These are phyloP conservation scores for Trichoderma reesei DNA, from an alignment of 495 filamentous ascomycete species.

Conservation along the genomic window DNA sequence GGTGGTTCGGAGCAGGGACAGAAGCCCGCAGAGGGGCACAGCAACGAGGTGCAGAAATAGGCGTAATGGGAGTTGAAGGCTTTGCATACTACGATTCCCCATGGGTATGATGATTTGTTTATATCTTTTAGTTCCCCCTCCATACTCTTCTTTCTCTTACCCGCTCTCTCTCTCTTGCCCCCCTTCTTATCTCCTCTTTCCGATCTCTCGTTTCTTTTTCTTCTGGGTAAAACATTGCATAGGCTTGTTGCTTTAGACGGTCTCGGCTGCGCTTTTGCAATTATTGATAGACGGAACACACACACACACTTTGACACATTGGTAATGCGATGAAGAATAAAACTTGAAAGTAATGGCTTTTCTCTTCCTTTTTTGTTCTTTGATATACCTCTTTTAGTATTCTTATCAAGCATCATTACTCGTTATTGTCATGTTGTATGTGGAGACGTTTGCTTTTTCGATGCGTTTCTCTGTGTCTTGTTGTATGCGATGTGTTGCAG, in stretches of 20 bases:
- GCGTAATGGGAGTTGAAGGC: constrained; percentile 6
- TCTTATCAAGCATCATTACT: too few species aligned
- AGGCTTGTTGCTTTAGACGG: not conserved
- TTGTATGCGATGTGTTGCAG: too few species aligned
- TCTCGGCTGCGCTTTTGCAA: not conserved
- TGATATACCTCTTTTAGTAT: not conserved
- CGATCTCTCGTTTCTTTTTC: constrained; percentile 4
- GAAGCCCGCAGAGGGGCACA: not conserved
- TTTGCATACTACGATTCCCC: constrained; percentile 7
- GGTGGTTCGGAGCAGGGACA: not conserved
- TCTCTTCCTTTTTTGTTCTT: not conserved
- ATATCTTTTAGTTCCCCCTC: not conserved
- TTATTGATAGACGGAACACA: constrained; percentile 1
- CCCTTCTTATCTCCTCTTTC: not conserved
- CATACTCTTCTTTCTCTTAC: not conserved
- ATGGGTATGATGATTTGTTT: not conserved
- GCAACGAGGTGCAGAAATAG: not conserved
- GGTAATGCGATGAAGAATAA: not conserved
- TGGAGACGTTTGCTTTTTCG: too few species aligned
- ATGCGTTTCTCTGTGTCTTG: too few species aligned
- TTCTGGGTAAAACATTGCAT: constrained; percentile 2
- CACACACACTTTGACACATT: not conserved
- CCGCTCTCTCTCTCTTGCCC: constrained; percentile 4
- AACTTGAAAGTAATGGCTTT: not conserved
- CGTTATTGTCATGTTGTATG: too few species aligned